A percentile compares a stretch with the other conserved stretches of the same genome.
Conservation (phyloP, 2,329 filamentous ascomycete species). For the Aciculosporium take region DNA sequence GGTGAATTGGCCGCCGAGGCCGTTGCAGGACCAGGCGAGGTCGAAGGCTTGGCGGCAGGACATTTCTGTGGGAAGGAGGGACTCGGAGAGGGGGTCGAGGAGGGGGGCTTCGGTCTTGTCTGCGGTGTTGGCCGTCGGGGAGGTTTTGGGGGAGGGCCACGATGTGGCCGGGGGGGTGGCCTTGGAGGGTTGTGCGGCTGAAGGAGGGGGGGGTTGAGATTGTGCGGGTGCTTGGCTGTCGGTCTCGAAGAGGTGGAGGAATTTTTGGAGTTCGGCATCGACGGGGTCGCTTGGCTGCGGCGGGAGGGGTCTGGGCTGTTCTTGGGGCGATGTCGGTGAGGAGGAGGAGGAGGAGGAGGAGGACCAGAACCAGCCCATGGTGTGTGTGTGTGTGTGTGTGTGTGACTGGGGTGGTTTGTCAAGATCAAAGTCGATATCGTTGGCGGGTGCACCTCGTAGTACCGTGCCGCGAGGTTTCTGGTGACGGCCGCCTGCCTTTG, state of each 20-base stretch:
- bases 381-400: conserved; percentile 6
- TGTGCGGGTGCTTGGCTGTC: conserved; percentile 15
- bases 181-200: conserved; percentile 12
- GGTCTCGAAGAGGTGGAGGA: conserved; percentile 31
- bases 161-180: conserved; percentile 20
- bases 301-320: conserved; percentile 12
- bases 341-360: conserved; percentile 21
- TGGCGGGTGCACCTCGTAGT: too few species aligned
- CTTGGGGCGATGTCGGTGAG: conserved; percentile 7
- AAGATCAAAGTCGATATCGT: too few species aligned
- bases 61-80: conserved; percentile 67
- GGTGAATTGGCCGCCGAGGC: conserved; percentile 79
- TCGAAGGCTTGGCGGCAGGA: conserved; percentile 87
- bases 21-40: conserved; percentile 85
- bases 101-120: conserved; percentile 12
- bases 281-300: conserved; percentile 14
- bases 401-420: not conserved
- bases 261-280: conserved; percentile 41
- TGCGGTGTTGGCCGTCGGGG: conserved; percentile 13
- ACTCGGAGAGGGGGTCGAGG: conserved; percentile 42
- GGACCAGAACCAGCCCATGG: conserved; percentile 51
- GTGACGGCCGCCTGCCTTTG: too few species aligned
- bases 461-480: too few species aligned
- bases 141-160: conserved; percentile 22
- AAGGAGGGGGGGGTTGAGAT: conserved; percentile 8